Percentiles rank a stretch among this genome's conserved stretches.
Conservation (phyloP, 176 grass and related monocot genomes). For the Tillandsia fasciculata region DNA sequence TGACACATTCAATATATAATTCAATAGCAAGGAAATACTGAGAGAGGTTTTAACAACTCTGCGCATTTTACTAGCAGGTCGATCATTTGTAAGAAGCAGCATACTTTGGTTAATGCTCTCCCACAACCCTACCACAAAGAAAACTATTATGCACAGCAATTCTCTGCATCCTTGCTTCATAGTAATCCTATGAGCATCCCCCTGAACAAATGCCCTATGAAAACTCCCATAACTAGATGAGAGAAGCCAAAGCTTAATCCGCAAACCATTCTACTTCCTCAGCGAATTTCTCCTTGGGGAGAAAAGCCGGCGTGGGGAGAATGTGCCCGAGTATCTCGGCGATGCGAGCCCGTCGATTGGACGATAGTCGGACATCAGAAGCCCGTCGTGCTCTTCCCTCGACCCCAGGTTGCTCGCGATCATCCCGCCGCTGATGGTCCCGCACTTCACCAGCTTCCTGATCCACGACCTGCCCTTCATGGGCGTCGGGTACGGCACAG, state of each 20-base stretch:
- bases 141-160: not conserved
- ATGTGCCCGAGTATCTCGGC: constrained; percentile 50
- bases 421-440: constrained; percentile 47
- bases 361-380: constrained; percentile 62
- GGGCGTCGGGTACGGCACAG: not conserved
- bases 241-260: not conserved
- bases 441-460: constrained; percentile 48
- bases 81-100: not conserved
- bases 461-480: constrained; percentile 45
- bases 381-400: constrained; percentile 33
- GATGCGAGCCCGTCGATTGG: constrained; percentile 57
- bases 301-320: constrained; percentile 80
- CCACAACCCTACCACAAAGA: not conserved
- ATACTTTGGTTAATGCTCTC: not conserved
- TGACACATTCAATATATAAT: not conserved
- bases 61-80: not conserved
- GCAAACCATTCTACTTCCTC: constrained; percentile 15
- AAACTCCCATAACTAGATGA: not conserved
- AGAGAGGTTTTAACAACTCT: not conserved
- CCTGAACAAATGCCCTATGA: not conserved
- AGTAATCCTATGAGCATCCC: not conserved
- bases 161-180: not conserved
- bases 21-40: not conserved
- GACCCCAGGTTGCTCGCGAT: constrained; percentile 20
- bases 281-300: constrained; percentile 43